Percentiles rank a stretch among this genome's conserved stretches.
phyloP scores from a whole-genome alignment of 2,329 filamentous ascomycete species.

The Pseudocercospora fijiensis region DNA sequence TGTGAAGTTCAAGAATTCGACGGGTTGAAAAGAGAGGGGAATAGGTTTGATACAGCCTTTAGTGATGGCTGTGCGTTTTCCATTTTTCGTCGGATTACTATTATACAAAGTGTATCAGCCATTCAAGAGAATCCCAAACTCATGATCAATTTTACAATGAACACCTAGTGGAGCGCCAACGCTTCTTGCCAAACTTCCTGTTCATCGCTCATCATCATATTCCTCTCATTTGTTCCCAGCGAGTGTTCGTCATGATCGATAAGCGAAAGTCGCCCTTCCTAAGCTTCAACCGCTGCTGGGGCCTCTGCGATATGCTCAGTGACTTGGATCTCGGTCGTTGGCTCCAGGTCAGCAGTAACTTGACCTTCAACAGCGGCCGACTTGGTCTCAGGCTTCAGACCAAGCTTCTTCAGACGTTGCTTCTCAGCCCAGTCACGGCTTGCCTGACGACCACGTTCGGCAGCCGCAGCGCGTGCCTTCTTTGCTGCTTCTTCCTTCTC shows the following conservation, averaged over 20 bases:
- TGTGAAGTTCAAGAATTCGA: slow-evolving; percentile 30
- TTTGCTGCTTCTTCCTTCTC: slow-evolving; percentile 52
- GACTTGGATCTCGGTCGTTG: not conserved
- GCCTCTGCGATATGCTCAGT: not conserved
- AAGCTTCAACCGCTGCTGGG: not conserved
- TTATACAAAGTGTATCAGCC: not conserved
- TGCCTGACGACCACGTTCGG: slow-evolving; percentile 46
- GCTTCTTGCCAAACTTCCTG: not conserved
- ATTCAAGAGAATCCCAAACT: not conserved
- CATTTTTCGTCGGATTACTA: not conserved
- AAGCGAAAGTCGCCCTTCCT: not conserved
- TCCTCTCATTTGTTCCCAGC: not conserved
- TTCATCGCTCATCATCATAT: not conserved
- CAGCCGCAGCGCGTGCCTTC: slow-evolving; percentile 47
- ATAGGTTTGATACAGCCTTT: too few species aligned
- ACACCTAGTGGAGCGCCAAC: slow-evolving; percentile 1
- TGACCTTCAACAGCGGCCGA: not conserved
- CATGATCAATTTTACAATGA: not conserved
- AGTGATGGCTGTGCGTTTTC: too few species aligned
- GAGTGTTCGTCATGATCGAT: not conserved
- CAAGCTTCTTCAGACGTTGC: slow-evolving; percentile 32
- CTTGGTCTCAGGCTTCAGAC: not conserved
- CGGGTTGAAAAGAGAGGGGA: not conserved
- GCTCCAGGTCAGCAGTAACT: not conserved
- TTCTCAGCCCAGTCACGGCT: slow-evolving; percentile 53